These are phyloP conservation scores for Cryptococcus sp. DNA, from an alignment of 1,284 basidiomycete species.

Conservation along the genomic window DNA sequence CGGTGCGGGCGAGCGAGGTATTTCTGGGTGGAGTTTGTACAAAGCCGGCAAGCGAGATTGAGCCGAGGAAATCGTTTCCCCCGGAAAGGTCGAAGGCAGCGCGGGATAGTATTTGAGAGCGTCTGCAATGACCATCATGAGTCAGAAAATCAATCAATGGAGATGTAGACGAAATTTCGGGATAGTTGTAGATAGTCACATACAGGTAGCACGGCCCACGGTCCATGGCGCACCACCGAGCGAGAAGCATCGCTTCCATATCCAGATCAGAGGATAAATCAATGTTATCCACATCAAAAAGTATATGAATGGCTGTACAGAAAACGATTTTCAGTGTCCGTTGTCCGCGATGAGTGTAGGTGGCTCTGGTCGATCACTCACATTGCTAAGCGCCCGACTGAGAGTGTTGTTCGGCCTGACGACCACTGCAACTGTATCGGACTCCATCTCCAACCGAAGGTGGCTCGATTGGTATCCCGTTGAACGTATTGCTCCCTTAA, in stretches of 20 bases:
- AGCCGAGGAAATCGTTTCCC: conserved; percentile 34
- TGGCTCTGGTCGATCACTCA: conserved; percentile 9
- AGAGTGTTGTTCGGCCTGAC: conserved; percentile 65
- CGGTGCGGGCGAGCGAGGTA: conserved; percentile 27
- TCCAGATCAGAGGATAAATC: conserved; percentile 72
- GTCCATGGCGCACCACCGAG: conserved; percentile 34
- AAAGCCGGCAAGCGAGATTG: conserved; percentile 32
- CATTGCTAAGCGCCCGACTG: conserved; percentile 63
- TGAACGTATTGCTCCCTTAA: conserved; percentile 59
- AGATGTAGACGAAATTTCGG: background rate
- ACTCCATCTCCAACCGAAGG: conserved; percentile 59
- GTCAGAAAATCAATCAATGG: background rate
- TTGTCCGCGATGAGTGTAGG: background rate
- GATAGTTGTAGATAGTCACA: conserved; percentile 7
- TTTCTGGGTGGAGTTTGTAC: conserved; percentile 43
- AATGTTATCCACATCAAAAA: conserved; percentile 65
- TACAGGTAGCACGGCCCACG: conserved; percentile 29
- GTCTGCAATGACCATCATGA: conserved; percentile 15
- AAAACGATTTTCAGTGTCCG: background rate
- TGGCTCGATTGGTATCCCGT: conserved; percentile 60
- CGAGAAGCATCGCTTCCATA: conserved; percentile 54
- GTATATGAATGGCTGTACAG: conserved; percentile 60
- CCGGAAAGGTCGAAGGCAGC: conserved; percentile 41
- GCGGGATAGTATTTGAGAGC: conserved; percentile 44
- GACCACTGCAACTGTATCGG: conserved; percentile 57